These are phyloP conservation scores for Rhynchospora breviuscula DNA, from an alignment of 176 grass and related monocot species.

Conservation along the genomic window DNA sequence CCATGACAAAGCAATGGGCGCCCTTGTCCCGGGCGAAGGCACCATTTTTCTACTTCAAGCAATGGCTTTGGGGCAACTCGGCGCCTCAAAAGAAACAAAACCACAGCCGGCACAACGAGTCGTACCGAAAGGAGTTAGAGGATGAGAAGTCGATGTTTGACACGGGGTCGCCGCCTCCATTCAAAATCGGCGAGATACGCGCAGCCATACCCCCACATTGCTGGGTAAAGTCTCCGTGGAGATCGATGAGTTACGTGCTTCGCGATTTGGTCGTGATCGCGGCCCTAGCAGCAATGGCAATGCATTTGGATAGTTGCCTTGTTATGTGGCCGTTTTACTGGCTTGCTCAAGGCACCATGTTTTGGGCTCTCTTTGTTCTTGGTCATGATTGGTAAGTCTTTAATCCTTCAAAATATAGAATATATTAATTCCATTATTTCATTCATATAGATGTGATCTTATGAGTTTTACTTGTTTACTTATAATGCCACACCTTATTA, in stretches of 20 bases:
- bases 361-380: slow-evolving; percentile 56
- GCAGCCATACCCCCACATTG: slow-evolving; percentile 62
- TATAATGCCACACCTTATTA: too few relatives aligned
- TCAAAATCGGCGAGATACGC: slow-evolving; percentile 79
- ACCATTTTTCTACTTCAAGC: slow-evolving; percentile 2
- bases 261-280: slow-evolving; percentile 38
- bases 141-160: slow-evolving; percentile 34
- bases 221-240: slow-evolving; percentile 55
- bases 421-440: too few relatives aligned
- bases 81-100: background rate
- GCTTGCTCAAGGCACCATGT: slow-evolving; percentile 52
- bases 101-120: background rate
- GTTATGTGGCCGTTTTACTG: slow-evolving; percentile 50
- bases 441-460: too few relatives aligned
- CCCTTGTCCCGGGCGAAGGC: slow-evolving; percentile 8
- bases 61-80: slow-evolving; percentile 1
- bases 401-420: too few relatives aligned
- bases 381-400: slow-evolving; percentile 41
- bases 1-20: slow-evolving; percentile 24
- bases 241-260: slow-evolving; percentile 58
- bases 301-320: slow-evolving; percentile 14
- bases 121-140: slow-evolving; percentile 26
- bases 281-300: slow-evolving; percentile 25
- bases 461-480: too few relatives aligned
- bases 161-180: slow-evolving; percentile 56